Base-by-base conservation (phyloP, 2,329 filamentous ascomycete species). In the Pseudogymnoascus sp. region DNA sequence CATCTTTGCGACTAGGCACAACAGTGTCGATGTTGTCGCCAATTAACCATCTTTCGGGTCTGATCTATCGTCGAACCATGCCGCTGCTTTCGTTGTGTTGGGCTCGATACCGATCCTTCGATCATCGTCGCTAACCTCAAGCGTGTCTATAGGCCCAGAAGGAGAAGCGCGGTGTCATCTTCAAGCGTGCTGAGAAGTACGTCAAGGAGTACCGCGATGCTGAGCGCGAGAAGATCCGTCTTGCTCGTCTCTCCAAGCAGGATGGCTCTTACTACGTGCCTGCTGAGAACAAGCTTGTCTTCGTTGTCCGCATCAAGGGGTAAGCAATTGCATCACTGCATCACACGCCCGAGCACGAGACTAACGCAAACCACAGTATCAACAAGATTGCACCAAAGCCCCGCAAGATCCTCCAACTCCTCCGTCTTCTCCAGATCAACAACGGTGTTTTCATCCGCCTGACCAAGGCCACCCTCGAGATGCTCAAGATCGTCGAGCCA, bases 311-410 rank as follows among this genome's bases (percentile, higher is more conserved):
- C 79, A 99, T 99, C 86, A 99, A 99, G 91, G 94, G 88, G 87
- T 89, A 80, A 71, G 84, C 75, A 60, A 35, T 22, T 55, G 45
- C 45, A 52, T 52, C 25, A 42, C 14, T 59, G 6, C 42, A 33
- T 12, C 25, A 12, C 14, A 33, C 45, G 8, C 38, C 8, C 63
- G 69, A 19, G 8, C 22, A 59, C 67, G 42, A 35, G 7, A 35
- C 64, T 68, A 58, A 71, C 58, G 62, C 23, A 2, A 28, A n/a
- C 11, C 59, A 55, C 67, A 88, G 93, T 96, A 97, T 99, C 92
- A 97, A 97, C 91, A 99, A 99, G 90, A 97, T 99, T 75, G 88
- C 95, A 78, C 94, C 94, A 74, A 97, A 99, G 90, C 95, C 95
- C 81, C 92, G 94, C 86, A 99, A 99, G 89, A 97, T 96, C 76